Conservation (phyloP, 2,329 filamentous ascomycete species). For the Torrubiella hemipterigena region DNA sequence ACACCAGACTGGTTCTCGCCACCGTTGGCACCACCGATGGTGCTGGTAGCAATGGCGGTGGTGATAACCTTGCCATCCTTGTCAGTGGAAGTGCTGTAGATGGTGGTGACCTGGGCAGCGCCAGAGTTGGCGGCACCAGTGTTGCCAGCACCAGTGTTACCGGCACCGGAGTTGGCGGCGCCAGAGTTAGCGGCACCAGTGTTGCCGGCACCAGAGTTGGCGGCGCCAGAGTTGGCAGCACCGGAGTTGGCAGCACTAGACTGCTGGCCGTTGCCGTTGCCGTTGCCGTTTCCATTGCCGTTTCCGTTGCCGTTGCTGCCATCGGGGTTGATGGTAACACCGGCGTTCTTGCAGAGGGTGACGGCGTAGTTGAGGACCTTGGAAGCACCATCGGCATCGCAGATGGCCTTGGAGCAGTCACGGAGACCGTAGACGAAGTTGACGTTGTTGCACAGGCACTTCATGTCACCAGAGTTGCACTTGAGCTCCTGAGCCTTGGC, state of each 20-base stretch:
- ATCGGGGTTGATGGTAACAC: constrained; percentile 6
- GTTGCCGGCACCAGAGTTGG: constrained; percentile 2
- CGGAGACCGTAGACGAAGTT: constrained; percentile 37
- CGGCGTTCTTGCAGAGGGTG: constrained; percentile 24
- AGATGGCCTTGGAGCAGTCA: constrained; percentile 36
- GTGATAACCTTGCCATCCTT: constrained; percentile 20
- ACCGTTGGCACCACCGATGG: constrained; percentile 14
- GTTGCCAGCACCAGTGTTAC: not conserved
- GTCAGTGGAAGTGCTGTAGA: constrained; percentile 22
- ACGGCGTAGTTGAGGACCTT: constrained; percentile 26
- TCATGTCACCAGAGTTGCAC: constrained; percentile 27
- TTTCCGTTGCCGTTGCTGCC: constrained; percentile 5
- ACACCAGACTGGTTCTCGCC: constrained; percentile 10
- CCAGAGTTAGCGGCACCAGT: constrained; percentile 5
- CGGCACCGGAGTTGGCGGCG: constrained; percentile 1
- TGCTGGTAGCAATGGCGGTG: constrained; percentile 23
- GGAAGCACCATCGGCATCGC: constrained; percentile 21
- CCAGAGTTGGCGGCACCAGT: not conserved
- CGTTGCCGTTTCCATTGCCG: constrained; percentile 1
- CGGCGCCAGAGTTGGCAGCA: constrained; percentile 1
- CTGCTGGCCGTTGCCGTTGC: not conserved
- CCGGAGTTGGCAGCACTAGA: constrained; percentile 5
- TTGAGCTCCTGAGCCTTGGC: constrained; percentile 29
- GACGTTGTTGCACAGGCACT: constrained; percentile 33
- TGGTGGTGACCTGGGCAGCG: constrained; percentile 17